Conservation (phyloP, 371 early-diverging fungal genomes). For the Mortierella polycephala region DNA sequence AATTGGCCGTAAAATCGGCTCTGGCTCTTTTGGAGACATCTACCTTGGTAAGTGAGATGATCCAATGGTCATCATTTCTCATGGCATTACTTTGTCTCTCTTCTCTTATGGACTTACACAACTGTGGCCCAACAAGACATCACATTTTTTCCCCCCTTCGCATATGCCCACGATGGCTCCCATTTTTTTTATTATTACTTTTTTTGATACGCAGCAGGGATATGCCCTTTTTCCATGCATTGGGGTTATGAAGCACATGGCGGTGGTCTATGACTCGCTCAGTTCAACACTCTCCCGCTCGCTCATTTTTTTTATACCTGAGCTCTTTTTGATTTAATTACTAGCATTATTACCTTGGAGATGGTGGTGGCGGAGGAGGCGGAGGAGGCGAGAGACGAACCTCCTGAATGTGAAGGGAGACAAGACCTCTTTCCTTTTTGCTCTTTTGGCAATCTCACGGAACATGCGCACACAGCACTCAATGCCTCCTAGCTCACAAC, state of each 20-base stretch:
- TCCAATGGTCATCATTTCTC: not conserved
- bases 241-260: too few species aligned
- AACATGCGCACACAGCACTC: not conserved
- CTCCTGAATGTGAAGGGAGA: slow-evolving; percentile 25
- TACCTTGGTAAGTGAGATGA: slow-evolving; percentile 81
- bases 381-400: not conserved
- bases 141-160: not conserved
- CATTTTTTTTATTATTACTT: not conserved
- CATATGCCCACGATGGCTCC: slow-evolving; percentile 5
- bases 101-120: too few species aligned
- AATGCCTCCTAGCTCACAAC: slow-evolving; percentile 35
- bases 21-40: slow-evolving; percentile 99
- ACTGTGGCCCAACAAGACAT: too few species aligned
- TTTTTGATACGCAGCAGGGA: not conserved
- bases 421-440: not conserved
- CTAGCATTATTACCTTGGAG: not conserved
- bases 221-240: too few species aligned
- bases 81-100: not conserved
- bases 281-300: not conserved
- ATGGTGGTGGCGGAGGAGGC: not conserved
- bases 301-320: slow-evolving; percentile 2
- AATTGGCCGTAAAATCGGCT: slow-evolving; percentile 97
- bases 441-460: slow-evolving; percentile 8
- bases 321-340: slow-evolving; percentile 17
- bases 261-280: not conserved